Percentiles rank a stretch among this genome's conserved stretches.
These are phyloP conservation scores for Triangularia verruculosa DNA, from an alignment of 2,329 filamentous ascomycete genomes.

Conservation along the genomic window DNA sequence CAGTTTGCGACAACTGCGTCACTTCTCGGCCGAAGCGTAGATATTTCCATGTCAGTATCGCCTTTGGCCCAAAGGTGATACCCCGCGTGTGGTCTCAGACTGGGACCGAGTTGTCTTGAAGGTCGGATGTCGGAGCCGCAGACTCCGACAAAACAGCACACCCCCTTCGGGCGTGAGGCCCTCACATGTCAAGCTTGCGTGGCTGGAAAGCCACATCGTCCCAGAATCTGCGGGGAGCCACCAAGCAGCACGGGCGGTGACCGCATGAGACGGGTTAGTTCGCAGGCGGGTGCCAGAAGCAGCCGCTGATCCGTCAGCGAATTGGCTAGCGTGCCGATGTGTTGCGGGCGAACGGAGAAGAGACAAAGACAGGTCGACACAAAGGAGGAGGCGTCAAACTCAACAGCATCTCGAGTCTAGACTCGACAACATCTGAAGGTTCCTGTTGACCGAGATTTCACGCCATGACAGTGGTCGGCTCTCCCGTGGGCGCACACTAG, in stretches of 20 bases:
- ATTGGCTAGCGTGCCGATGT: neutral
- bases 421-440: neutral
- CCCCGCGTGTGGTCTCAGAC: slow-evolving; percentile 4
- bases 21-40: slow-evolving; percentile 8
- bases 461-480: neutral
- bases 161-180: neutral
- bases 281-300: neutral
- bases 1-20: slow-evolving; percentile 1
- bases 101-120: slow-evolving; percentile 9
- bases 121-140: neutral
- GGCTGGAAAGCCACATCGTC: slow-evolving; percentile 3
- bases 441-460: neutral
- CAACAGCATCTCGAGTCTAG: neutral
- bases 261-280: slow-evolving; percentile 3
- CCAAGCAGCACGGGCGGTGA: neutral
- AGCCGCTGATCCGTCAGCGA: slow-evolving; percentile 6
- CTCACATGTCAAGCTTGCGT: slow-evolving; percentile 9
- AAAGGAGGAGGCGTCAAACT: neutral
- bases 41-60: neutral
- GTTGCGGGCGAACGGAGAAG: neutral
- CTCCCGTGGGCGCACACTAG: slow-evolving; percentile 4
- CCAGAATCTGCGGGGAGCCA: slow-evolving; percentile 2
- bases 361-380: neutral
- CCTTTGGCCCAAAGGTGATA: neutral
- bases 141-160: neutral